Conservation (phyloP, 306 rosid species). For the Prunus fruticosa region DNA sequence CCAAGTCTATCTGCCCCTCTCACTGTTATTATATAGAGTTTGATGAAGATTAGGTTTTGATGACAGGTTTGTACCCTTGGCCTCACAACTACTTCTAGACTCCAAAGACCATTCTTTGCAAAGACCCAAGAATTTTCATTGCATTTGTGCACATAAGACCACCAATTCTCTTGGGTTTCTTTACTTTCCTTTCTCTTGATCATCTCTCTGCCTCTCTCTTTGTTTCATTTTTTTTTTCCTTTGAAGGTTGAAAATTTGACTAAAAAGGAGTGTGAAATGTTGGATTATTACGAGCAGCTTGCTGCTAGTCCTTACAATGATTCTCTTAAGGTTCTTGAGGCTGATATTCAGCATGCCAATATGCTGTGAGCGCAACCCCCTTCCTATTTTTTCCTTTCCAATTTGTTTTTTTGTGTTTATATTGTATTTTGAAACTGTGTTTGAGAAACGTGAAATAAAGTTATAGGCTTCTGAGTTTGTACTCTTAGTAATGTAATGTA, state of each 20-base stretch:
- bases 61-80: background rate
- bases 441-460: background rate
- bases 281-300: slow-evolving; percentile 50
- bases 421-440: background rate
- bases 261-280: slow-evolving; percentile 29
- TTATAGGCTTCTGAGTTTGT: background rate
- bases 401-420: too few species aligned
- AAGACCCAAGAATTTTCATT: slow-evolving; percentile 13
- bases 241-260: background rate
- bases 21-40: background rate
- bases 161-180: slow-evolving; percentile 20
- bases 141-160: slow-evolving; percentile 4
- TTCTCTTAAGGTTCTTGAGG: slow-evolving; percentile 64
- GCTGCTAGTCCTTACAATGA: slow-evolving; percentile 54
- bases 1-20: background rate
- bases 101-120: slow-evolving; percentile 32
- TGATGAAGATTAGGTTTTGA: slow-evolving; percentile 15
- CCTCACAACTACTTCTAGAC: slow-evolving; percentile 22
- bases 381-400: background rate
- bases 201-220: slow-evolving; percentile 9
- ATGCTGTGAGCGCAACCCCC: slow-evolving; percentile 47
- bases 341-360: slow-evolving; percentile 80
- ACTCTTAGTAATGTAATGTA: background rate
- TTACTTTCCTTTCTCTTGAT: background rate
- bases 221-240: background rate